A percentile compares a stretch with the other conserved stretches of the same genome.
Conservation (phyloP, 805 yeast genomes). For the Pichia occidentalis region DNA sequence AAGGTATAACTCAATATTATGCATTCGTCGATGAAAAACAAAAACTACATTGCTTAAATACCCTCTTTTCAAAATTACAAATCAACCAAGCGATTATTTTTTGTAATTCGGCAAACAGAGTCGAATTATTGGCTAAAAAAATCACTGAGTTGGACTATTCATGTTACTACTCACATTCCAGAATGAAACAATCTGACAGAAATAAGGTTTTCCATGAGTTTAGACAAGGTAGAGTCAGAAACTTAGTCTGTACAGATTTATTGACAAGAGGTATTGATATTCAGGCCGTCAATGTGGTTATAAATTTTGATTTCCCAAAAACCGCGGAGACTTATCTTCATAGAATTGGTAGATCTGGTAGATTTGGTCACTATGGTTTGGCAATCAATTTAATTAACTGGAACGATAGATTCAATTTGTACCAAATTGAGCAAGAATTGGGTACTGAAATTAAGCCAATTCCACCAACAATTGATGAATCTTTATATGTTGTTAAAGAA, state of each 20-base stretch:
- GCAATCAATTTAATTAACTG: constrained; percentile 95
- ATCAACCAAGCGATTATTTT: constrained; percentile 95
- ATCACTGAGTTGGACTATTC: constrained; percentile 95
- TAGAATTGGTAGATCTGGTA: constrained; percentile 98
- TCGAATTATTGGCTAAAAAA: constrained; percentile 89
- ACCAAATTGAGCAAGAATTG: constrained; percentile 92
- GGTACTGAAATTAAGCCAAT: constrained; percentile 97
- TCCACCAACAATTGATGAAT: constrained; percentile 86
- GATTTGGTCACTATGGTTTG: constrained; percentile 96
- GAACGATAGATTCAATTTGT: constrained; percentile 90
- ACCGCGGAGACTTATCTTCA: constrained; percentile 96
- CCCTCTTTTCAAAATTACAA: constrained; percentile 87
- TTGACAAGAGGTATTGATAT: constrained; percentile 98
- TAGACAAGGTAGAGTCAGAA: constrained; percentile 96
- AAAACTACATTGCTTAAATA: constrained; percentile 92
- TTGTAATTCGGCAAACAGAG: constrained; percentile 95
- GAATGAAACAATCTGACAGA: constrained; percentile 95
- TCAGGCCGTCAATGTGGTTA: constrained; percentile 97
- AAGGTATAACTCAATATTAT: constrained; percentile 95
- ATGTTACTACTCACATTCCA: constrained; percentile 94
- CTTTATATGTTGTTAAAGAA: constrained; percentile 81
- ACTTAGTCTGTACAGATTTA: constrained; percentile 92
- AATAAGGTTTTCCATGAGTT: constrained; percentile 98
- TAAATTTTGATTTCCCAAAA: constrained; percentile 97
- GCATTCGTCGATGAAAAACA: constrained; percentile 98